These are phyloP conservation scores for Manihot esculenta DNA, from an alignment of 441 rosid species.

Conservation along the genomic window DNA sequence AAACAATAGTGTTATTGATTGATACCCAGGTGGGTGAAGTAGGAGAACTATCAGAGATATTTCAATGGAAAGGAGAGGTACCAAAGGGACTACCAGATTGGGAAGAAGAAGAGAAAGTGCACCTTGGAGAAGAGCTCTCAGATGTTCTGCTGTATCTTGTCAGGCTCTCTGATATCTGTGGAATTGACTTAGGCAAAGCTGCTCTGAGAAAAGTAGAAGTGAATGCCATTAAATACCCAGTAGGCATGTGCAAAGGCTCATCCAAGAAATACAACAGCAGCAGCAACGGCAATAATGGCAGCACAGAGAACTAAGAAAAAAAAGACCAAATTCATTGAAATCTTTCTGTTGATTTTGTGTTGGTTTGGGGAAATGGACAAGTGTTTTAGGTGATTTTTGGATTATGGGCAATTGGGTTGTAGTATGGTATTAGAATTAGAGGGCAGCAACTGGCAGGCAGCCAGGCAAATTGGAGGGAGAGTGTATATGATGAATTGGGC, in stretches of 20 bases:
- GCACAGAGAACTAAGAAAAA: not conserved
- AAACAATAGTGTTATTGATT: no score
- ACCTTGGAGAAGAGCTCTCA: constrained; percentile 85
- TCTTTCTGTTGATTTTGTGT: not conserved
- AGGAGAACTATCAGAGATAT: constrained; percentile 89
- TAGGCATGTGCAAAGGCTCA: constrained; percentile 26
- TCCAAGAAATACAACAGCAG: constrained; percentile 13
- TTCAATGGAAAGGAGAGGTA: constrained; percentile 97
- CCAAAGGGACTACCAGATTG: constrained; percentile 77
- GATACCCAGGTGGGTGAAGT: constrained; percentile 75
- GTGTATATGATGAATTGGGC: not conserved
- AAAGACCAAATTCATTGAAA: not conserved
- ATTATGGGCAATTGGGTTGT: no score
- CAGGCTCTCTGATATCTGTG: constrained; percentile 81
- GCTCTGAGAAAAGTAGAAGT: constrained; percentile 73
- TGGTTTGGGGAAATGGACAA: constrained; percentile 2
- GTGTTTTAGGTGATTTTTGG: constrained; percentile 1
- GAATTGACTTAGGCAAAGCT: constrained; percentile 75
- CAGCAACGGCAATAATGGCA: constrained; percentile 8
- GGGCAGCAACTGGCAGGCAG: not conserved
- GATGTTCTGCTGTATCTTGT: constrained; percentile 85
- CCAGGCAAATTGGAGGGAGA: not conserved
- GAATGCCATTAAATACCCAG: constrained; percentile 84
- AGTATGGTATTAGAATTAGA: no score
- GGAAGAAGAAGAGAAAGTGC: constrained; percentile 80